These are phyloP conservation scores for Penicillium concentricum DNA, from an alignment of 2,329 filamentous ascomycete genomes.

Conservation along the genomic window DNA sequence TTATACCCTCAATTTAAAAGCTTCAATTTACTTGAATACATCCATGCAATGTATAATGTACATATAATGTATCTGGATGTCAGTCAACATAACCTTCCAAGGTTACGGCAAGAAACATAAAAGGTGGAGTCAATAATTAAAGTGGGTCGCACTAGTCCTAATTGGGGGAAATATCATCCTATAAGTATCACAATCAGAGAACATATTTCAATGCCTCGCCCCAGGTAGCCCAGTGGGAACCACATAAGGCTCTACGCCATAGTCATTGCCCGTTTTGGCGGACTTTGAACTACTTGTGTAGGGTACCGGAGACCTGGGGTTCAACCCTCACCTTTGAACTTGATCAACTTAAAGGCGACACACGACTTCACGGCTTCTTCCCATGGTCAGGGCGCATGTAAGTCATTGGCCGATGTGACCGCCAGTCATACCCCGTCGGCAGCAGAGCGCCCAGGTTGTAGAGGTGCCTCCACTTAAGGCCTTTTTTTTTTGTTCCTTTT, in stretches of 20 bases:
- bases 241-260: not conserved
- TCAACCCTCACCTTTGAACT: not conserved
- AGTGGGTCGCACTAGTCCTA: not conserved
- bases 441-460: not conserved
- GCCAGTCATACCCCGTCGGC: not conserved
- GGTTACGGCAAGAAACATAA: not conserved
- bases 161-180: not conserved
- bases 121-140: not conserved
- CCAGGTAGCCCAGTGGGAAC: not conserved
- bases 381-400: not conserved
- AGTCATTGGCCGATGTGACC: not conserved
- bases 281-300: not conserved
- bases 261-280: not conserved
- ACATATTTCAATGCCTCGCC: not conserved
- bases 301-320: not conserved
- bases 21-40: not conserved
- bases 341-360: not conserved
- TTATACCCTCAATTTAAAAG: not conserved
- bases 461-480: not conserved
- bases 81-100: not conserved
- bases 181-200: not conserved
- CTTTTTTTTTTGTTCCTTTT: not conserved
- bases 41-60: not conserved
- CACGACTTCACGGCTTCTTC: not conserved
- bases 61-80: not conserved